Evolutionary conservation across 106 monocot genomes (phyloP).

Genomic region (Dendrobium nobile): DNA sequence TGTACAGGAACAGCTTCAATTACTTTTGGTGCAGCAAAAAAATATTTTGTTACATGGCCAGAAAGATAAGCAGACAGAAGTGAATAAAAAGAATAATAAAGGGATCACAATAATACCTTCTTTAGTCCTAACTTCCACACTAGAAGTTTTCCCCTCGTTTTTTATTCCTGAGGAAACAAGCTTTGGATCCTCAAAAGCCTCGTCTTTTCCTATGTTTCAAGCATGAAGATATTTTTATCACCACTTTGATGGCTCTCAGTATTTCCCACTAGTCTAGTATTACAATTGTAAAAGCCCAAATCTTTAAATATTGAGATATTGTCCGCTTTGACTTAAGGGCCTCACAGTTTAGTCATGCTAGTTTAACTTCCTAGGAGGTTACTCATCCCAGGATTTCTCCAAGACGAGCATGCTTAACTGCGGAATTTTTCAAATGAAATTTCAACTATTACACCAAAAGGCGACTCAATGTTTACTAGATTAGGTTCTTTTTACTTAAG

Average conservation of each 20-base stretch:
- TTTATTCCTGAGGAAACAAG: conserved; percentile 9
- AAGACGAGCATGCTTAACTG: no score
- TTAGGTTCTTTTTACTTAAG: no score
- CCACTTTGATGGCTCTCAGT: neutral
- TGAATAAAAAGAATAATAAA: neutral
- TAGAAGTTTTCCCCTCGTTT: conserved; percentile 30
- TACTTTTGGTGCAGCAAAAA: conserved; percentile 23
- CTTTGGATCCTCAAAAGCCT: conserved; percentile 5
- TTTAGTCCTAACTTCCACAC: conserved; percentile 61
- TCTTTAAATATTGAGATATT: no score
- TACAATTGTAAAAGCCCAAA: neutral
- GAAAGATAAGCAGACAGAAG: neutral
- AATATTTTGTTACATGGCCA: neutral
- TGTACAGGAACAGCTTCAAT: conserved; percentile 85
- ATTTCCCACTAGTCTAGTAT: conserved; percentile 17
- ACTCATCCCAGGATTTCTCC: no score
- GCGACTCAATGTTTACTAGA: no score
- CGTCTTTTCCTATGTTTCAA: neutral
- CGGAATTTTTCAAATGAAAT: no score
- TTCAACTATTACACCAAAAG: no score
- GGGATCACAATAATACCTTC: conserved; percentile 47
- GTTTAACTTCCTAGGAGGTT: no score
- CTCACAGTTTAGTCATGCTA: no score
- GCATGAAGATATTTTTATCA: conserved; percentile 3
- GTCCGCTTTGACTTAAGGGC: no score